Evolutionary conservation across 495 filamentous ascomycete genomes (phyloP).

Genomic region (Xylaria bambusicola): DNA sequence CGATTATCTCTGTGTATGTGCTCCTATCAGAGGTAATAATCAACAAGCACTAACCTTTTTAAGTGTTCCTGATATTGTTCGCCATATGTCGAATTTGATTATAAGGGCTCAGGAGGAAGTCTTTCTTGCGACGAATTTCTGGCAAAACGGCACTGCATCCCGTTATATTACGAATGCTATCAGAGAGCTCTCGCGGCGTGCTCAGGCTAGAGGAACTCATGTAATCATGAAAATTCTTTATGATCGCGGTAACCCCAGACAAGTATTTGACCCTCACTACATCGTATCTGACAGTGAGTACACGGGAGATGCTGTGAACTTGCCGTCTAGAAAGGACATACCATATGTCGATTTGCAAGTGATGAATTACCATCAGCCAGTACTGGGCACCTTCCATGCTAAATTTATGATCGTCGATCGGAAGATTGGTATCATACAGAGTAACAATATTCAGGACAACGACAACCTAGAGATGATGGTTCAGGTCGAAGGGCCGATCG

Average conservation of each 20-base stretch:
- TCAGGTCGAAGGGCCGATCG: slow-evolving; percentile 75
- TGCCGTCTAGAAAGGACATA: slow-evolving; percentile 64
- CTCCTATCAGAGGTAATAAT: background rate
- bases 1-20: slow-evolving; percentile 63
- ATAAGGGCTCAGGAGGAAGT: slow-evolving; percentile 70
- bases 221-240: slow-evolving; percentile 74
- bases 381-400: slow-evolving; percentile 74
- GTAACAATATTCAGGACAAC: slow-evolving; percentile 79
- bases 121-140: slow-evolving; percentile 73
- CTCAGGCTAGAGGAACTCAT: slow-evolving; percentile 57
- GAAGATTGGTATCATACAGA: slow-evolving; percentile 64
- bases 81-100: slow-evolving; percentile 76
- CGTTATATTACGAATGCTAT: slow-evolving; percentile 68
- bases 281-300: slow-evolving; percentile 59
- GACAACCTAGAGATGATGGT: slow-evolving; percentile 80
- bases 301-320: slow-evolving; percentile 54
- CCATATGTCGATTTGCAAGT: slow-evolving; percentile 72
- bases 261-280: slow-evolving; percentile 64
- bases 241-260: slow-evolving; percentile 67
- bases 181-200: slow-evolving; percentile 65
- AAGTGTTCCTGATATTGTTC: slow-evolving; percentile 65
- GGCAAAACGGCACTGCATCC: slow-evolving; percentile 67
- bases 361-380: slow-evolving; percentile 71
- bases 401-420: slow-evolving; percentile 80
- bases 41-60: background rate